Conservation (phyloP, 345 rosid genomes). For the Garcia nutans region DNA sequence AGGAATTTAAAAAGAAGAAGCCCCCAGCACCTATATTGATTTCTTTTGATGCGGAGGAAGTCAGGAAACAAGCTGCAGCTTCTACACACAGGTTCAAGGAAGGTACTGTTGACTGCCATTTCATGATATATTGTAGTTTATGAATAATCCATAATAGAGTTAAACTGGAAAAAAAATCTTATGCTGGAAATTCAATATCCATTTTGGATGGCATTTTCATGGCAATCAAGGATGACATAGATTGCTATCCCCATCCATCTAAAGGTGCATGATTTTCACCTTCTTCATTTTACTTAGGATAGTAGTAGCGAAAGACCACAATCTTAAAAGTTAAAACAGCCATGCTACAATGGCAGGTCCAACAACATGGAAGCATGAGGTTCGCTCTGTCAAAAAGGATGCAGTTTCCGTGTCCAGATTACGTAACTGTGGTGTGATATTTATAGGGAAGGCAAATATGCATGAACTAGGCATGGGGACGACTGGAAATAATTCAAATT, state of each 20-base stretch:
- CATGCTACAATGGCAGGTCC: slow-evolving; percentile 46
- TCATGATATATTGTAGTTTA: not conserved
- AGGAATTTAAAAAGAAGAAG: slow-evolving; percentile 55
- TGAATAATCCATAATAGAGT: not conserved
- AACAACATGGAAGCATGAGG: slow-evolving; percentile 84
- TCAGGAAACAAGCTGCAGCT: slow-evolving; percentile 77
- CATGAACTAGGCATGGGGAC: slow-evolving; percentile 96
- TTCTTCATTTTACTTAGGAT: slow-evolving; percentile 1
- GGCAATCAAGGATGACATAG: slow-evolving; percentile 89
- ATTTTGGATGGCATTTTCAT: slow-evolving; percentile 79
- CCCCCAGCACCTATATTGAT: slow-evolving; percentile 61
- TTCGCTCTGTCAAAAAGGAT: slow-evolving; percentile 58
- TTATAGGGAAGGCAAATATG: slow-evolving; percentile 90
- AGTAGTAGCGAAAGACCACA: not conserved
- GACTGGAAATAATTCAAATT: slow-evolving; percentile 86
- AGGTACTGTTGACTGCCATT: slow-evolving; percentile 39
- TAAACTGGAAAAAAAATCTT: slow-evolving; percentile 11
- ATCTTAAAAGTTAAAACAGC: not conserved
- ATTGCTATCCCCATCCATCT: slow-evolving; percentile 67
- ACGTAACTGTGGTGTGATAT: slow-evolving; percentile 75
- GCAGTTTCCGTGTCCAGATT: slow-evolving; percentile 69
- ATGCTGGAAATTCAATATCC: slow-evolving; percentile 74
- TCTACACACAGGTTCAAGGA: slow-evolving; percentile 78
- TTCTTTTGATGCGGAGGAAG: slow-evolving; percentile 55
- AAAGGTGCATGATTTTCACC: slow-evolving; percentile 46